Evolutionary conservation across 2,329 filamentous ascomycete species (phyloP).

Genomic region (Falciphora oryzae): DNA sequence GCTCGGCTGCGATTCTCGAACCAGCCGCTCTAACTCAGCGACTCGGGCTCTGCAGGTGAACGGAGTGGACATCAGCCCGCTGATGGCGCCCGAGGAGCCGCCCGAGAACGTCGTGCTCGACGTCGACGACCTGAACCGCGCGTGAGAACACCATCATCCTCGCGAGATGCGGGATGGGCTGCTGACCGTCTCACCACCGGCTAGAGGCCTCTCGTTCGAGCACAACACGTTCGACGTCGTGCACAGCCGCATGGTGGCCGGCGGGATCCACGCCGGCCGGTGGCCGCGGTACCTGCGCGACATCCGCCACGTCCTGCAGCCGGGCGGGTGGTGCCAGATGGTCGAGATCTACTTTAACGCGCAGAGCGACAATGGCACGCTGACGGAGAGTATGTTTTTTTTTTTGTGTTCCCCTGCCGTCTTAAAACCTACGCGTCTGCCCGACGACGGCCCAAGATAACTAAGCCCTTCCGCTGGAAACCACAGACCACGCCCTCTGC

Average conservation of each 20-base stretch:
- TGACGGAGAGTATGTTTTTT: conserved; percentile 50
- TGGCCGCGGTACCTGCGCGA: conserved; percentile 75
- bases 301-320: conserved; percentile 64
- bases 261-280: conserved; percentile 64
- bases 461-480: conserved; percentile 11
- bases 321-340: conserved; percentile 81
- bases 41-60: conserved; percentile 46
- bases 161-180: background rate
- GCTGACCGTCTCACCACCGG: background rate
- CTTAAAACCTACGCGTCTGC: too few species aligned
- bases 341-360: conserved; percentile 82
- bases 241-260: conserved; percentile 67
- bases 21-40: background rate
- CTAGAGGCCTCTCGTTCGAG: conserved; percentile 56
- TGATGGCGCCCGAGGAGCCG: conserved; percentile 58
- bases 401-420: too few species aligned
- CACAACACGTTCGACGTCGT: conserved; percentile 74
- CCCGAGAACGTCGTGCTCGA: conserved; percentile 66
- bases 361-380: conserved; percentile 78
- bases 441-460: too few species aligned
- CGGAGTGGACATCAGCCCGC: conserved; percentile 66
- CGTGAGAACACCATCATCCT: conserved; percentile 30
- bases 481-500: conserved; percentile 56
- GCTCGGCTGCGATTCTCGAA: background rate
- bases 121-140: conserved; percentile 65